phyloP scores from a whole-genome alignment of 768 basidiomycete species.

The Mycena leptocephala region DNA sequence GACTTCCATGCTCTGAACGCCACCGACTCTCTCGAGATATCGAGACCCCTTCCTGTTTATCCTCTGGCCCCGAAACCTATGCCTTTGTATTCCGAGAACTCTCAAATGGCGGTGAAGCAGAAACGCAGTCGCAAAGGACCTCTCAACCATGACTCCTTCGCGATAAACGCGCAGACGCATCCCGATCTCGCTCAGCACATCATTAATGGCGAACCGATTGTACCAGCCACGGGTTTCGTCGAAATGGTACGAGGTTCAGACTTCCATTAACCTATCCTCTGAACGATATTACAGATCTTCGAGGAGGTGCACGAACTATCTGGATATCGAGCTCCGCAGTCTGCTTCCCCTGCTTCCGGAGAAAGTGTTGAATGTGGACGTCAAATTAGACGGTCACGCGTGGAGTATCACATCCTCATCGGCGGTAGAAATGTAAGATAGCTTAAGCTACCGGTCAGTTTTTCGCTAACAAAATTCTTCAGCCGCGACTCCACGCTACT shows the following conservation, averaged over 20 bases:
- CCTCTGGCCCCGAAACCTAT: slow-evolving; percentile 49
- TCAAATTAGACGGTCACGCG: slow-evolving; percentile 35
- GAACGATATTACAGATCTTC: slow-evolving; percentile 37
- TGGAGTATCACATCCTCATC: slow-evolving; percentile 21
- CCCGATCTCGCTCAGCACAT: slow-evolving; percentile 59
- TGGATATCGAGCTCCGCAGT: slow-evolving; percentile 45
- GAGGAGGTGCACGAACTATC: slow-evolving; percentile 31
- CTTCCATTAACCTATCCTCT: slow-evolving; percentile 9
- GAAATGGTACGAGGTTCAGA: slow-evolving; percentile 44
- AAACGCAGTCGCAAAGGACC: slow-evolving; percentile 50
- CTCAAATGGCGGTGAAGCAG: slow-evolving; percentile 35
- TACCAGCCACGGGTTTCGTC: slow-evolving; percentile 59
- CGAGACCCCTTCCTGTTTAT: slow-evolving; percentile 40
- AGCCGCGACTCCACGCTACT: slow-evolving; percentile 35
- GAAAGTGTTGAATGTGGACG: slow-evolving; percentile 36
- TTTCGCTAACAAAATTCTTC: background rate
- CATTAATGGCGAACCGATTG: slow-evolving; percentile 57
- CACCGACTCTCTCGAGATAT: slow-evolving; percentile 30
- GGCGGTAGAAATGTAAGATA: slow-evolving; percentile 19
- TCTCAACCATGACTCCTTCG: slow-evolving; percentile 52
- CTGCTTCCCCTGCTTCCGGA: slow-evolving; percentile 44
- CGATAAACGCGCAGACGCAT: slow-evolving; percentile 52
- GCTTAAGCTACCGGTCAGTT: background rate
- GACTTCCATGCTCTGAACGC: slow-evolving; percentile 51
- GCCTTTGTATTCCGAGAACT: slow-evolving; percentile 36